These are phyloP conservation scores for Flaveria brownii DNA, from an alignment of 129 eudicot species.

Conservation along the genomic window DNA sequence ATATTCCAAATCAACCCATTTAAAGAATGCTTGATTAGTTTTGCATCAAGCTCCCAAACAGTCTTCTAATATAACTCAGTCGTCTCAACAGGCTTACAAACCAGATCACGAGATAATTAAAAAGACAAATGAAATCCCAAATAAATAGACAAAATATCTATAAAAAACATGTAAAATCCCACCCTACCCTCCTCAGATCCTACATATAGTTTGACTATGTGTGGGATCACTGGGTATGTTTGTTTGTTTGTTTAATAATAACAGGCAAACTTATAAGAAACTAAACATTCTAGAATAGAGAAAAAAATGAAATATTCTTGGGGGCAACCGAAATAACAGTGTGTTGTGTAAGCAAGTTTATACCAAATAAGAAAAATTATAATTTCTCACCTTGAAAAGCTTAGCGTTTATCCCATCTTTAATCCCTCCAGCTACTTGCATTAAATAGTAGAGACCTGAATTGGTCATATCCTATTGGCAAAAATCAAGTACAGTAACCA, in stretches of 20 bases:
- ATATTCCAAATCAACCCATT: not conserved
- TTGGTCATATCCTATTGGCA: conserved; percentile 70
- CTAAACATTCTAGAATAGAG: not conserved
- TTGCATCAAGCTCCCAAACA: not conserved
- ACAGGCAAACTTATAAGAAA: not conserved
- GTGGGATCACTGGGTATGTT: too few species aligned
- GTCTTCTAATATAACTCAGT: not conserved
- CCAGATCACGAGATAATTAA: not conserved
- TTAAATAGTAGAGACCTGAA: conserved; percentile 73
- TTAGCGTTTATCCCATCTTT: conserved; percentile 62
- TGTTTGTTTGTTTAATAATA: not conserved
- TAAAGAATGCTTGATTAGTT: conserved; percentile 9
- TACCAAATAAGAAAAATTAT: not conserved
- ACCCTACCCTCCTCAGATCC: too few species aligned
- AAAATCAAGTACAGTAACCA: not conserved
- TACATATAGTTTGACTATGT: too few species aligned
- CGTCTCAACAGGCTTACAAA: not conserved
- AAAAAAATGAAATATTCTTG: not conserved
- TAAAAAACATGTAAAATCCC: too few species aligned
- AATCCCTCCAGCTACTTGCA: conserved; percentile 77
- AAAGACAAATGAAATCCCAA: not conserved
- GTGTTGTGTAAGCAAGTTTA: not conserved
- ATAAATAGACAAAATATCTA: not conserved
- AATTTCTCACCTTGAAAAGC: conserved; percentile 54
- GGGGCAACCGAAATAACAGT: not conserved